These are phyloP conservation scores for Exophiala aquamarina DNA, from an alignment of 2,329 filamentous ascomycete genomes.

Conservation along the genomic window DNA sequence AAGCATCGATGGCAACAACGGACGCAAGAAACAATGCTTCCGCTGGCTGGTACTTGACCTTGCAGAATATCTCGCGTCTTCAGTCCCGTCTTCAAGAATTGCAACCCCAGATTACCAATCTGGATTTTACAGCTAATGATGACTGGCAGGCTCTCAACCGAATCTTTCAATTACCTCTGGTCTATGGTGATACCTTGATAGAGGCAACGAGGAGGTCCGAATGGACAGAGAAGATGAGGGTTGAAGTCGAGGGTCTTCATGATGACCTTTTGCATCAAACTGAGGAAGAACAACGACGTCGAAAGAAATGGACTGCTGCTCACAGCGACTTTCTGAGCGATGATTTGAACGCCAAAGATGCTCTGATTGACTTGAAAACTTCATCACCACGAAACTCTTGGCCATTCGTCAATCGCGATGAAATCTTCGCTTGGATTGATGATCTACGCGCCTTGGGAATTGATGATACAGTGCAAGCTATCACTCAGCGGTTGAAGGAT, in stretches of 20 bases:
- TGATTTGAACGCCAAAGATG: constrained; percentile 41
- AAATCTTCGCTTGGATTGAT: constrained; percentile 73
- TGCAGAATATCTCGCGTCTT: constrained; percentile 79
- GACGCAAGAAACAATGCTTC: constrained; percentile 60
- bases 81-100: constrained; percentile 73
- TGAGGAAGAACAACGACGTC: constrained; percentile 85
- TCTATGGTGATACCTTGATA: constrained; percentile 85
- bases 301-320: constrained; percentile 78
- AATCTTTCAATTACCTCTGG: constrained; percentile 78
- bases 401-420: constrained; percentile 73
- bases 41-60: constrained; percentile 65
- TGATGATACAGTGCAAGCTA: constrained; percentile 65
- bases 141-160: constrained; percentile 78
- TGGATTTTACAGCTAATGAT: constrained; percentile 74
- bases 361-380: constrained; percentile 80
- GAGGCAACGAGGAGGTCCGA: constrained; percentile 84
- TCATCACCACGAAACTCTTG: constrained; percentile 76
- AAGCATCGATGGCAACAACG: constrained; percentile 61
- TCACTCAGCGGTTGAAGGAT: constrained; percentile 74
- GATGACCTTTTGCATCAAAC: constrained; percentile 92
- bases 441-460: constrained; percentile 66
- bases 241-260: constrained; percentile 80
- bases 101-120: constrained; percentile 67
- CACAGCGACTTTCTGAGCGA: constrained; percentile 26
- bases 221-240: constrained; percentile 88